Evolutionary conservation across 352 stramenopile genomes (phyloP), one percentile per base, ranked within the genome.

Genomic region (Phytophthora aleatoria): DNA sequence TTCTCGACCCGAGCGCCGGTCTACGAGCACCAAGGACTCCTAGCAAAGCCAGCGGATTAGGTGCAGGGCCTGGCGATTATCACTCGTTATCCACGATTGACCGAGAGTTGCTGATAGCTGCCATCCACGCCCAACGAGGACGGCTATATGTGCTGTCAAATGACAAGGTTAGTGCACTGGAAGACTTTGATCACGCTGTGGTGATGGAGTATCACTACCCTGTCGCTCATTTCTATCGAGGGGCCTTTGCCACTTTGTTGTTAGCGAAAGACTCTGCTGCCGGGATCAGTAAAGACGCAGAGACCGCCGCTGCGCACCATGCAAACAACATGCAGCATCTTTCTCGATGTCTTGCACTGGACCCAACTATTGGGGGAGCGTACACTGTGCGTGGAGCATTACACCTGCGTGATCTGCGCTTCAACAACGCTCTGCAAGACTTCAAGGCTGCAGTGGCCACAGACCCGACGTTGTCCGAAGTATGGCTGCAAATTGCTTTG

Each of bases 141-240:
- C 73, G 85, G 3, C 48, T 92, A 0, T 80, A 88, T 26, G 83
- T 84, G 39, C 63, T 94, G 2, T 75, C 87, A 16, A 71, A 83
- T 41, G 77, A 94, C 30, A 73, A 72, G 12, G 50, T 57, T 9
- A 76, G 59, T 6, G 85, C 85, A 10, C 57, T 83, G 2, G 54
- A 71, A 3, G 81, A 94, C 52, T 90, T 94, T 53, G 83, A 92
- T 30, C 75, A 88, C 31, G 83, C 85, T 0, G 81, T 90, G 52
- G 76, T 92, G 33, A 89, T 79, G 60, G 85, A 92, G 48, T 94
- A 92, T 61, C 83, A 92, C 38, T 92, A 94, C 56, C 80, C 85
- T 3, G 74, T 91, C 2, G 81, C 83, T 35, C 83, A 94, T 62
- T 92, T 94, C 61, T 94, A 91, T 38, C 76, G 85, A 33, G 81